phyloP scores from a whole-genome alignment of 106 monocot genomes.

The Dactylorhiza incarnata region DNA sequence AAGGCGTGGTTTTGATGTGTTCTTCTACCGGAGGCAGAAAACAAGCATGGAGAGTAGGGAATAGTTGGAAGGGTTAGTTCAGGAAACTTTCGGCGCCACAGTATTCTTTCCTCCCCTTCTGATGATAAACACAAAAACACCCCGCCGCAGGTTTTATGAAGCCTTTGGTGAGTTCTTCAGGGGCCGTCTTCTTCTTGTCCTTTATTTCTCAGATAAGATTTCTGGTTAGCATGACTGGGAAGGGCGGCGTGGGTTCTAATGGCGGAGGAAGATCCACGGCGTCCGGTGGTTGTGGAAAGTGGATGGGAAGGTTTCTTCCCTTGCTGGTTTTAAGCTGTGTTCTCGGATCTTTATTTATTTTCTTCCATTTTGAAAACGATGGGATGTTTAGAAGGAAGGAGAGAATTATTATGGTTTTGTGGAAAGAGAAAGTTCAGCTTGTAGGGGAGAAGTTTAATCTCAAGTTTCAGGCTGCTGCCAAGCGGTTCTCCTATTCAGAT shows the following conservation, averaged over 20 bases:
- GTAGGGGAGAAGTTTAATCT: conserved; percentile 30
- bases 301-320: conserved; percentile 15
- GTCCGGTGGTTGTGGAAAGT: conserved; percentile 28
- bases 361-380: conserved; percentile 14
- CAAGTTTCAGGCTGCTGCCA: conserved; percentile 32
- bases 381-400: conserved; percentile 15
- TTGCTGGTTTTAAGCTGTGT: conserved; percentile 25
- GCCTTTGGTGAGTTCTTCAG: conserved; percentile 6
- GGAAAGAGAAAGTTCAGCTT: conserved; percentile 20
- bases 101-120: conserved; percentile 1
- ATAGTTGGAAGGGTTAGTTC: background rate
- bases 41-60: background rate
- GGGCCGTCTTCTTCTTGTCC: conserved; percentile 8
- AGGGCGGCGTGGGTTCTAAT: background rate
- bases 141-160: background rate
- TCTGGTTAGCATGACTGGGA: conserved; percentile 18
- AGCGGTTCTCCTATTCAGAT: conserved; percentile 28
- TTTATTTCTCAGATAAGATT: background rate
- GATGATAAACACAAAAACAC: conserved; percentile 15
- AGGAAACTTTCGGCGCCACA: background rate
- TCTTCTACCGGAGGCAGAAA: conserved; percentile 15
- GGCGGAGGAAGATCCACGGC: conserved; percentile 5
- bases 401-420: conserved; percentile 4
- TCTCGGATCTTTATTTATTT: conserved; percentile 23
- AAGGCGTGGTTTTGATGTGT: conserved; percentile 29